Conservation (phyloP, 192 early-diverging fungal genomes). For the Nowakowskiella sp. region DNA sequence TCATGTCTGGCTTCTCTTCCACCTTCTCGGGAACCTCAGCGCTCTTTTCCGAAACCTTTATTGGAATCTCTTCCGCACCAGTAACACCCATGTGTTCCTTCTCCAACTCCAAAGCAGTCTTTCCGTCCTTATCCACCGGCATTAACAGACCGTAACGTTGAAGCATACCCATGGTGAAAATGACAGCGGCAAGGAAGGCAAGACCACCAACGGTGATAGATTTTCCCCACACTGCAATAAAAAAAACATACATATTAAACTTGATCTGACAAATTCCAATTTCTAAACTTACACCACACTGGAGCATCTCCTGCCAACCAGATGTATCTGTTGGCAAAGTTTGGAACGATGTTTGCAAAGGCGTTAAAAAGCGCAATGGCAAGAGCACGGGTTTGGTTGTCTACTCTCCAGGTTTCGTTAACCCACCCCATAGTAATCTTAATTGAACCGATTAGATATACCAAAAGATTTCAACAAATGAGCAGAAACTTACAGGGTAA, state of each 20-base stretch:
- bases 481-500: neutral
- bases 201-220: neutral
- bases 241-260: no score
- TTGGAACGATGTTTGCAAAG: neutral
- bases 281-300: no score
- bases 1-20: no score
- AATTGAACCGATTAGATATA: neutral
- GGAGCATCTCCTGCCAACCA: no score
- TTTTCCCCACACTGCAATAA: no score
- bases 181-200: neutral
- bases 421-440: neutral
- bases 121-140: neutral
- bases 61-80: no score
- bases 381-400: neutral
- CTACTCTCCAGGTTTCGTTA: neutral
- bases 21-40: no score
- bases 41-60: no score
- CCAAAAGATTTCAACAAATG: neutral
- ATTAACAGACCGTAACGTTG: neutral
- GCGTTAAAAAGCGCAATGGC: neutral
- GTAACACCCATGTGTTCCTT: no score
- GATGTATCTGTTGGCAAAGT: no score
- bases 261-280: no score
- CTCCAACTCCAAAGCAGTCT: neutral
- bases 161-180: neutral